These are phyloP conservation scores for Penicillium paneum DNA, from an alignment of 2,329 filamentous ascomycete species.

Conservation along the genomic window DNA sequence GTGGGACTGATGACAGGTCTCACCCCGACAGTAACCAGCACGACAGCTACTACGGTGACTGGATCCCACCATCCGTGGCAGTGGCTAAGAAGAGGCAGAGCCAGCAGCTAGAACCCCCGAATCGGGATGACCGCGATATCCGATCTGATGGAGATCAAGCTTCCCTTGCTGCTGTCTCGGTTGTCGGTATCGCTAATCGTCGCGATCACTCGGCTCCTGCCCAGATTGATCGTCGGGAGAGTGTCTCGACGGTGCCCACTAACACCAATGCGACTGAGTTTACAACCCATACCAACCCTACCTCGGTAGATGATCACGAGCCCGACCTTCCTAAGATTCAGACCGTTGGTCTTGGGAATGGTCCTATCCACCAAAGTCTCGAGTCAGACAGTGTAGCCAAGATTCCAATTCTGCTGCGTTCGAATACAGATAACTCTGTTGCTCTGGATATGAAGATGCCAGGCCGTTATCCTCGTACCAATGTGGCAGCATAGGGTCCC, in stretches of 20 bases:
- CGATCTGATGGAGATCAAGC: conserved; percentile 18
- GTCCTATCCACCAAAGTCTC: conserved; percentile 2
- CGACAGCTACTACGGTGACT: conserved; percentile 50
- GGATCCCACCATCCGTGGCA: conserved; percentile 49
- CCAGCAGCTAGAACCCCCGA: conserved; percentile 6
- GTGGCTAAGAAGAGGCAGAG: conserved; percentile 22
- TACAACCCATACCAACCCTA: conserved; percentile 34
- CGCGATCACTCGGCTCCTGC: conserved; percentile 21
- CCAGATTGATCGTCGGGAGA: conserved; percentile 27
- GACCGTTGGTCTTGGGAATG: conserved; percentile 10
- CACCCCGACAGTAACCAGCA: conserved; percentile 24
- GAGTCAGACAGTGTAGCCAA: not conserved
- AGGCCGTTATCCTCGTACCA: conserved; percentile 34
- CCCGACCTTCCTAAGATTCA: conserved; percentile 12
- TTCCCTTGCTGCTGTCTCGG: conserved; percentile 14
- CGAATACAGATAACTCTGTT: conserved; percentile 28
- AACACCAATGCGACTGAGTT: conserved; percentile 33
- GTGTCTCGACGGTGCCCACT: conserved; percentile 35
- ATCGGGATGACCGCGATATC: conserved; percentile 17
- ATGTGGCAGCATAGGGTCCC: conserved; percentile 27
- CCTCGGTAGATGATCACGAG: conserved; percentile 30
- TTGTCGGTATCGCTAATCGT: conserved; percentile 19
- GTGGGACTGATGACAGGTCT: conserved; percentile 7
- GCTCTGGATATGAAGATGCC: conserved; percentile 37
- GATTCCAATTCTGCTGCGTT: conserved; percentile 7